Conservation (phyloP, 2,329 filamentous ascomycete species). For the Elsinoe fawcettii region DNA sequence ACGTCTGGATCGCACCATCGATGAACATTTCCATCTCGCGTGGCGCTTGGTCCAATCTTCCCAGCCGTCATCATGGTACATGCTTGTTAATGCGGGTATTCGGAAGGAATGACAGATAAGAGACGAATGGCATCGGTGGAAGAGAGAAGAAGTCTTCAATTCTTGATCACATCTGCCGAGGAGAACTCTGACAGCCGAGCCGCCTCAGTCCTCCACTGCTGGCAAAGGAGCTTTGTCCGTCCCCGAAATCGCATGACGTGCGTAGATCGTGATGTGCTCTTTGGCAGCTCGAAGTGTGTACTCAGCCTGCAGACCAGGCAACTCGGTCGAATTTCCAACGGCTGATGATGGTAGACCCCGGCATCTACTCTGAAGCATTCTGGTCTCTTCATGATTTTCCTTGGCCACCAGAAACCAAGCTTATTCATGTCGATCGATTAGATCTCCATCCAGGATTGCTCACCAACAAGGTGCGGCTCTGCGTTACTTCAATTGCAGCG, state of each 20-base stretch:
- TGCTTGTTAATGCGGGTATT: conserved; percentile 5
- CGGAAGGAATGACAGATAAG: background rate
- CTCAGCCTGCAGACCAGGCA: background rate
- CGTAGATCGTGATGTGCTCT: background rate
- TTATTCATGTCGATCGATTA: background rate
- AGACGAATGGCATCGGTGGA: background rate
- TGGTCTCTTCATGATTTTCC: background rate
- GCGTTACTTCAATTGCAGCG: background rate
- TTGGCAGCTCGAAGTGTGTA: background rate
- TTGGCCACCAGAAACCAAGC: conserved; percentile 7
- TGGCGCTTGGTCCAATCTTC: background rate
- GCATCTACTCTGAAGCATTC: background rate
- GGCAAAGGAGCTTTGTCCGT: too few relatives aligned
- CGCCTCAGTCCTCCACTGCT: background rate
- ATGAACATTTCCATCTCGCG: background rate
- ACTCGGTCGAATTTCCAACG: background rate
- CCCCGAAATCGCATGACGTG: background rate
- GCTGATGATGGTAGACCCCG: background rate
- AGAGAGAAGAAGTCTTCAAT: background rate
- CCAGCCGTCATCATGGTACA: background rate
- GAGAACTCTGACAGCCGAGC: background rate
- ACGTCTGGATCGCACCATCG: background rate
- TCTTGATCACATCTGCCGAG: background rate
- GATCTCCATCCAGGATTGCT: background rate
- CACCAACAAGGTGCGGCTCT: conserved; percentile 3